A percentile compares a stretch with the other conserved stretches of the same genome.
Conservation (phyloP, 305 asterid species). For the Fraxinus nigra region DNA sequence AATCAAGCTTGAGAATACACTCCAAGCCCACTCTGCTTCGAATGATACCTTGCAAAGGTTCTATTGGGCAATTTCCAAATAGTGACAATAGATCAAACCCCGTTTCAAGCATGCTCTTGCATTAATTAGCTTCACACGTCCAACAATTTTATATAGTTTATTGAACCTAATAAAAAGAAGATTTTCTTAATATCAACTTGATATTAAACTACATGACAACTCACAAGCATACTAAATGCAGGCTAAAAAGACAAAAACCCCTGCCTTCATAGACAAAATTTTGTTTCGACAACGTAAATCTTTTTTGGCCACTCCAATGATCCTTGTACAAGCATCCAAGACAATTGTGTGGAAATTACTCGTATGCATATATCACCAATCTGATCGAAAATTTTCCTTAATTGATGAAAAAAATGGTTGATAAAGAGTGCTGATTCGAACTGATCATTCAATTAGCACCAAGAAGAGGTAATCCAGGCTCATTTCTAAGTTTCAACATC, state of each 20-base stretch:
- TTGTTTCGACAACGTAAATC: not conserved
- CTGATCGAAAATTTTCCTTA: not conserved
- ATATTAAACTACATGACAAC: not conserved
- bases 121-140: not conserved
- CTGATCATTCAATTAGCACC: not conserved
- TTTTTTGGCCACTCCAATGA: not conserved
- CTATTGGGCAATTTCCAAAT: not conserved
- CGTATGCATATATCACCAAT: not conserved
- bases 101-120: not conserved
- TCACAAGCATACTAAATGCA: not conserved
- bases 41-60: not conserved
- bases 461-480: not conserved
- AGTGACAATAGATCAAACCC: not conserved
- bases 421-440: not conserved
- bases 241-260: not conserved
- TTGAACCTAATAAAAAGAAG: not conserved
- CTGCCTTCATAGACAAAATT: not conserved
- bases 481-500: not conserved
- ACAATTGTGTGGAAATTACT: not conserved
- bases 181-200: not conserved
- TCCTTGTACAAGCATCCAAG: not conserved
- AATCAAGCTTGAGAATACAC: not conserved
- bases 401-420: not conserved
- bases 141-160: too few relatives aligned
- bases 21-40: not conserved